Evolutionary conservation across 345 rosid species (phyloP), one percentile per base, ranked within the genome.

Genomic region (Carallia pectinifolia): DNA sequence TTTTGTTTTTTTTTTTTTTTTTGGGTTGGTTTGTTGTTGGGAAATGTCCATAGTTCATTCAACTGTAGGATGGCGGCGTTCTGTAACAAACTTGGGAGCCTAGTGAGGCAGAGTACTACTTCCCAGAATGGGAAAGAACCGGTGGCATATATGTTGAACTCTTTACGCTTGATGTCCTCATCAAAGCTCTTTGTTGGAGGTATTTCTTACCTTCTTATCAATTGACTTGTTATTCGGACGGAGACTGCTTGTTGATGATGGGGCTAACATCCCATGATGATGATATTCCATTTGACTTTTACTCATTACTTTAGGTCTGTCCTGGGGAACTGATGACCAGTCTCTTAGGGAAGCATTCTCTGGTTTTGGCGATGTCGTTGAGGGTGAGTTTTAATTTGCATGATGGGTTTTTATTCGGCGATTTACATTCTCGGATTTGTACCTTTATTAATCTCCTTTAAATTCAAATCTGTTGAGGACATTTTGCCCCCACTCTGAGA

Each of bases 171-270:
- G 70, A 78, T 86, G 88, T 85, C 92, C 0, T 27, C 78, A 6
- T 55, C 76, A 7, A 89, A 87, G 77, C 95, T 94, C 65, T 94
- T 91, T 62, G 30, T 94, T 30, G 96, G 96, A 86, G 98, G 98
- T 94, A 27, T 3, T 33, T 33, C 4, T 16, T 18, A 56, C 23
- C 23, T 23, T 23, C 23, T 23, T 23, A 23, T 23, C 23, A 23
- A 23, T 23, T 23, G 60, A 23, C 33, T 19, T 19, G 5, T 39
- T 54, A 31, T 7, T 12, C 13, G 13, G 12, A 27, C 13, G 13
- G 12, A 27, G 37, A 18, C 62, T 34, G 37, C 18, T 2, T 44
- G 17, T 12, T 44, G 50, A 44, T 44, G 50, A 23, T 23, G 50
- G 50, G 16, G 50, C 17, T 12, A 44, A 44, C 5, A 39, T 9